Percentiles rank a stretch among this genome's conserved stretches.
phyloP scores from a whole-genome alignment of 2,329 filamentous ascomycete genomes.

The Cyphellophora europaea region DNA sequence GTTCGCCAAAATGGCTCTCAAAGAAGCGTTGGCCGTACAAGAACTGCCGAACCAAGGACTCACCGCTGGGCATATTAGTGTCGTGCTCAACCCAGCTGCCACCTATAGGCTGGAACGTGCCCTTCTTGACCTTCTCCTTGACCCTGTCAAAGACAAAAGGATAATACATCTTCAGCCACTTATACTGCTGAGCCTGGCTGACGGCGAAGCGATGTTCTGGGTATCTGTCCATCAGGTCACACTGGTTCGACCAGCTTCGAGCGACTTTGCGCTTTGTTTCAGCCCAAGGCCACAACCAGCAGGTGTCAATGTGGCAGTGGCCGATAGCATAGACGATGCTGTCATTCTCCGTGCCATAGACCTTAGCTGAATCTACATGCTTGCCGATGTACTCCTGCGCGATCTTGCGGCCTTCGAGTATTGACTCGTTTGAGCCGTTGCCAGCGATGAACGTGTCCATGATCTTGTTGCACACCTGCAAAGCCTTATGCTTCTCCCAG shows the following conservation, averaged over 20 bases:
- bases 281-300: conserved; percentile 97
- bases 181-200: conserved; percentile 94
- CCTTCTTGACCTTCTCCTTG: conserved; percentile 80
- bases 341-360: conserved; percentile 68
- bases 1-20: conserved; percentile 80
- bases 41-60: conserved; percentile 89
- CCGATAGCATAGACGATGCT: conserved; percentile 82
- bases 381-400: conserved; percentile 74
- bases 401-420: conserved; percentile 71
- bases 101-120: conserved; percentile 87
- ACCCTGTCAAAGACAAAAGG: conserved; percentile 83
- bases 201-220: conserved; percentile 87
- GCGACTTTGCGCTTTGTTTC: conserved; percentile 96
- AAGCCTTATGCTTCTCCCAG: conserved; percentile 79
- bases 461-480: conserved; percentile 75
- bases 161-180: conserved; percentile 89
- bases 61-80: conserved; percentile 92
- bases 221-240: conserved; percentile 88
- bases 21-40: conserved; percentile 93
- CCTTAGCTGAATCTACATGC: conserved; percentile 69
- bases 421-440: conserved; percentile 60
- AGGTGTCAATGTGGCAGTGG: conserved; percentile 96
- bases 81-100: conserved; percentile 99
- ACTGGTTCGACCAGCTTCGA: conserved; percentile 94
- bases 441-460: conserved; percentile 83